These are phyloP conservation scores for Pythium guiyangense DNA, from an alignment of 352 stramenopile species.

Conservation along the genomic window DNA sequence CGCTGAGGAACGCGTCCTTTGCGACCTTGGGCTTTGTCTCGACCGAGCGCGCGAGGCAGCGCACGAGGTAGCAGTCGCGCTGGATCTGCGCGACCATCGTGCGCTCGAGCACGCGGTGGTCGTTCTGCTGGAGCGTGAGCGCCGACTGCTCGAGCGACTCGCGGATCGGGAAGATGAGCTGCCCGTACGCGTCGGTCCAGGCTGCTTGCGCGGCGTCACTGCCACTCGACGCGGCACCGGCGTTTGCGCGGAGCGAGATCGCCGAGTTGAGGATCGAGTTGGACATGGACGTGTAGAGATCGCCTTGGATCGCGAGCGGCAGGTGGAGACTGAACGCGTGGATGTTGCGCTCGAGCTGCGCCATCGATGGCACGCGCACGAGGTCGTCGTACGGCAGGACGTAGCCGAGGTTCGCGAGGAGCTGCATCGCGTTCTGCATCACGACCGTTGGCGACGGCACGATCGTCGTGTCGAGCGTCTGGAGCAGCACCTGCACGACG, in stretches of 20 bases:
- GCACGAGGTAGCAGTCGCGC: conserved; percentile 67
- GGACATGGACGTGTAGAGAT: conserved; percentile 76
- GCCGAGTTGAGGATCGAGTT: conserved; percentile 77
- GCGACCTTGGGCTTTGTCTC: conserved; percentile 73
- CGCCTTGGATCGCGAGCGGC: conserved; percentile 61
- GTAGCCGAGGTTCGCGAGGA: conserved; percentile 58
- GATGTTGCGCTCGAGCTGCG: conserved; percentile 59
- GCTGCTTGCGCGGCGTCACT: conserved; percentile 7
- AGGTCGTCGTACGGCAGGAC: conserved; percentile 71
- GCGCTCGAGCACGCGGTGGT: conserved; percentile 58
- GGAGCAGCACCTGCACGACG: conserved; percentile 45
- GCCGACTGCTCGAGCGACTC: conserved; percentile 69
- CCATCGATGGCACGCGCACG: conserved; percentile 60
- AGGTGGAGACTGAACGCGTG: conserved; percentile 73
- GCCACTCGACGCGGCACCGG: neutral
- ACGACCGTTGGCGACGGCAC: conserved; percentile 55
- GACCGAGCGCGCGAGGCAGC: conserved; percentile 58
- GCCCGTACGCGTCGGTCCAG: conserved; percentile 55
- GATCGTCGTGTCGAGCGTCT: conserved; percentile 58
- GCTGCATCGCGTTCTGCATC: conserved; percentile 64
- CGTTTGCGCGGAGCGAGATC: conserved; percentile 39
- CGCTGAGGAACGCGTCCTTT: conserved; percentile 68
- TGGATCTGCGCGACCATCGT: conserved; percentile 62
- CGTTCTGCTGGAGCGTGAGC: conserved; percentile 67
- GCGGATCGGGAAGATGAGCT: conserved; percentile 59